Evolutionary conservation across 2,329 filamentous ascomycete genomes (phyloP).

Genomic region (Phialocephala sp.): DNA sequence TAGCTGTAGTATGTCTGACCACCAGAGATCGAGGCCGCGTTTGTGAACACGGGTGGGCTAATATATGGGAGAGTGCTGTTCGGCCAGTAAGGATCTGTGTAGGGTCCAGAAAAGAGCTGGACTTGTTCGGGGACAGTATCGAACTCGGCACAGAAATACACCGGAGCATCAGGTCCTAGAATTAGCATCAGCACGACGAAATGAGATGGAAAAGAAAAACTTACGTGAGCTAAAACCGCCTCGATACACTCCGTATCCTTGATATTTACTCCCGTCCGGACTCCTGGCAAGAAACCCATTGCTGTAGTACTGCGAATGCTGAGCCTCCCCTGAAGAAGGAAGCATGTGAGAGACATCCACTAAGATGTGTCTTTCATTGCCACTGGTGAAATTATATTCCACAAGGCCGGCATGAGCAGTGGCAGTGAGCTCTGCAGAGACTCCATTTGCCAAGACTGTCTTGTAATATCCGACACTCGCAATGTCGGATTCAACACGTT

Average conservation of each 20-base stretch:
- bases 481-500: slow-evolving; percentile 45
- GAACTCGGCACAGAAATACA: slow-evolving; percentile 67
- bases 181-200: background rate
- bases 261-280: slow-evolving; percentile 48
- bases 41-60: slow-evolving; percentile 50
- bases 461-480: slow-evolving; percentile 60
- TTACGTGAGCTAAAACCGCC: slow-evolving; percentile 50
- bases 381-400: slow-evolving; percentile 54
- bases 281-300: slow-evolving; percentile 48
- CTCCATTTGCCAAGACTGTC: slow-evolving; percentile 54
- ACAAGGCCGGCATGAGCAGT: slow-evolving; percentile 57
- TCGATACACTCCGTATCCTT: slow-evolving; percentile 53
- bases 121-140: slow-evolving; percentile 48
- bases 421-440: slow-evolving; percentile 55
- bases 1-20: slow-evolving; percentile 55
- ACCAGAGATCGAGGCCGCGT: slow-evolving; percentile 59
- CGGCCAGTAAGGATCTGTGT: slow-evolving; percentile 51
- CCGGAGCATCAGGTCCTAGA: slow-evolving; percentile 60
- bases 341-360: slow-evolving; percentile 56
- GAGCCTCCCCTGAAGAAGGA: slow-evolving; percentile 44
- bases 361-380: slow-evolving; percentile 45
- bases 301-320: slow-evolving; percentile 50
- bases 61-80: slow-evolving; percentile 39
- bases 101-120: slow-evolving; percentile 50
- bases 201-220: slow-evolving; percentile 33